These are phyloP conservation scores for Colletotrichum gigasporum DNA, from an alignment of 2,329 filamentous ascomycete species.

Conservation along the genomic window DNA sequence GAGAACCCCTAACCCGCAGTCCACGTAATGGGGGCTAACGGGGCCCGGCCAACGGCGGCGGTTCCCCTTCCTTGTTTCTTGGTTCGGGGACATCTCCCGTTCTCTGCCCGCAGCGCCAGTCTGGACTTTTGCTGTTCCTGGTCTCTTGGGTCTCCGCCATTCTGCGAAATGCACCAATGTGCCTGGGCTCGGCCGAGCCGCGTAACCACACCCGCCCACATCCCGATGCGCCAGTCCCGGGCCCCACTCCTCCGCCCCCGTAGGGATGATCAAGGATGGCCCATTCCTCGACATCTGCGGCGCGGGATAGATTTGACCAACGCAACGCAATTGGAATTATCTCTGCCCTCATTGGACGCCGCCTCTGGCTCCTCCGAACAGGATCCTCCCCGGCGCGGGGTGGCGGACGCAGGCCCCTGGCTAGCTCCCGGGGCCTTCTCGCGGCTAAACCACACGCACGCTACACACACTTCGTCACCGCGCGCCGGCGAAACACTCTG, in stretches of 20 bases:
- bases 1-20: neutral
- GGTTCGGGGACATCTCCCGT: neutral
- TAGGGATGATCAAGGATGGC: neutral
- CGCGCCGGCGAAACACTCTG: conserved; percentile 10
- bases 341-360: conserved; percentile 12
- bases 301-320: neutral
- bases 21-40: conserved; percentile 12
- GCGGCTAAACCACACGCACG: conserved; percentile 1
- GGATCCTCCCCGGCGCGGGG: neutral
- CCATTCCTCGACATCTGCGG: neutral
- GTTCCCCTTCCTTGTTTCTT: neutral
- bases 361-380: neutral
- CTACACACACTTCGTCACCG: neutral
- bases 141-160: no score
- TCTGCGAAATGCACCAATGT: no score
- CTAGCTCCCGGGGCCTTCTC: conserved; percentile 3
- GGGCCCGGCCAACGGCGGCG: neutral
- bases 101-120: no score
- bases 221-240: conserved; percentile 14
- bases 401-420: neutral
- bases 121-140: no score
- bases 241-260: neutral
- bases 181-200: conserved; percentile 21
- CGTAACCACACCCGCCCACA: conserved; percentile 25
- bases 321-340: conserved; percentile 19